A percentile compares a stretch with the other conserved stretches of the same genome.
Evolutionary conservation across 345 rosid species (phyloP).

Genomic region (Aurinia saxatilis): DNA sequence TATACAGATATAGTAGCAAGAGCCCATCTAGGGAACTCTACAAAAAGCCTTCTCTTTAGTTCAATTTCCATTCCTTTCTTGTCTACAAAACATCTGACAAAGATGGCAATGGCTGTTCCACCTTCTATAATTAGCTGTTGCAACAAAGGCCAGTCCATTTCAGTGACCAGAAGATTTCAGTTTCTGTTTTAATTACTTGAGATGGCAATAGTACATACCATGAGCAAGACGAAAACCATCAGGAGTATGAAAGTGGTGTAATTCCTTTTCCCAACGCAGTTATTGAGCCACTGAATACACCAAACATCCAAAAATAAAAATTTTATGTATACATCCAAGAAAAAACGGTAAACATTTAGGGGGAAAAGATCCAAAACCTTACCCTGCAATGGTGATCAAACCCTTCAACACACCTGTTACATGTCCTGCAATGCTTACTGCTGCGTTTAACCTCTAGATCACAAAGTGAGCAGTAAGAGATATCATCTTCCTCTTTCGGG

Average conservation of each 20-base stretch:
- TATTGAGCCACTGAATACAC: constrained; percentile 82
- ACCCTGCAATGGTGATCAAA: constrained; percentile 99
- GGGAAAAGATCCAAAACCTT: constrained; percentile 1
- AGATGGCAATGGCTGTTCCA: constrained; percentile 82
- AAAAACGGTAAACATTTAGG: neutral
- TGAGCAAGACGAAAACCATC: constrained; percentile 68
- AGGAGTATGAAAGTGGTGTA: constrained; percentile 84
- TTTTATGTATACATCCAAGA: neutral
- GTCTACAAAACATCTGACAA: constrained; percentile 81
- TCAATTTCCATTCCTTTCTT: constrained; percentile 79
- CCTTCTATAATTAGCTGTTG: constrained; percentile 78
- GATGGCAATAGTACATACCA: constrained; percentile 46
- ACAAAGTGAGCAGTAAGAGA: constrained; percentile 78
- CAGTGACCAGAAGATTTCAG: neutral
- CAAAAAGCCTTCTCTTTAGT: constrained; percentile 44
- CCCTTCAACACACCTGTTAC: constrained; percentile 95
- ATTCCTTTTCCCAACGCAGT: constrained; percentile 89
- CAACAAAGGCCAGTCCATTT: neutral
- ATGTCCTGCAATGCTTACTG: constrained; percentile 94
- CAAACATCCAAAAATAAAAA: neutral
- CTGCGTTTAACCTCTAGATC: constrained; percentile 89
- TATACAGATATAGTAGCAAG: constrained; percentile 81
- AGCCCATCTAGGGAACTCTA: constrained; percentile 67
- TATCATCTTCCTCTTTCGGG: constrained; percentile 55
- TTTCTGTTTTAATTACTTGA: neutral